A percentile compares a stretch with the other conserved stretches of the same genome.
Evolutionary conservation across 2,329 filamentous ascomycete species (phyloP).

Genomic region (Periconia sp.): DNA sequence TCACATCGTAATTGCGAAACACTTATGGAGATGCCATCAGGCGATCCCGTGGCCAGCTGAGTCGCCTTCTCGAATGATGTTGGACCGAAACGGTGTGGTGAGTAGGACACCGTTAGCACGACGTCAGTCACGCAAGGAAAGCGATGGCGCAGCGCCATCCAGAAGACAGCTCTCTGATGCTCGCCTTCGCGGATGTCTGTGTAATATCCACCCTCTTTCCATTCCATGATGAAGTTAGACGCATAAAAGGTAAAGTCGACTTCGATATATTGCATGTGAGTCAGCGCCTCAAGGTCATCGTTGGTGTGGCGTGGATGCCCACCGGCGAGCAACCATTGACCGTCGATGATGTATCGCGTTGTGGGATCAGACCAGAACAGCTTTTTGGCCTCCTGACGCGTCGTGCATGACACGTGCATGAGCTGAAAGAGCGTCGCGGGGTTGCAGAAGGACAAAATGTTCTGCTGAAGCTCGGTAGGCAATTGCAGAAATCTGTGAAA

Average conservation of each 20-base stretch:
- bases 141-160: no score
- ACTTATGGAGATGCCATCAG: no score
- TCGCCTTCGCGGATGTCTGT: no score
- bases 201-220: slow-evolving; percentile 5
- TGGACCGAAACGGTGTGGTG: no score
- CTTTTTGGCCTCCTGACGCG: slow-evolving; percentile 14
- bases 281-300: slow-evolving; percentile 4
- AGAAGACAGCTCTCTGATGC: no score
- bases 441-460: slow-evolving; percentile 16
- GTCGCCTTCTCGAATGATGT: no score
- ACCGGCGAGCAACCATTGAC: slow-evolving; percentile 13
- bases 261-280: slow-evolving; percentile 9
- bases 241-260: slow-evolving; percentile 3
- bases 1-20: no score
- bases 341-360: slow-evolving; percentile 11
- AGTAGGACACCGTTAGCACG: no score
- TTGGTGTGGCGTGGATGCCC: slow-evolving; percentile 9
- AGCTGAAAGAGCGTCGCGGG: slow-evolving; percentile 19
- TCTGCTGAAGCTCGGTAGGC: slow-evolving; percentile 16
- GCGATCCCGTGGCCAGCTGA: no score
- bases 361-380: slow-evolving; percentile 14
- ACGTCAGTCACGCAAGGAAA: no score
- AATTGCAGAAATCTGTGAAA: slow-evolving; percentile 8
- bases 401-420: slow-evolving; percentile 15
- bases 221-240: not conserved